phyloP scores from a whole-genome alignment of 306 rosid genomes.

The Phaseolus lunatus region DNA sequence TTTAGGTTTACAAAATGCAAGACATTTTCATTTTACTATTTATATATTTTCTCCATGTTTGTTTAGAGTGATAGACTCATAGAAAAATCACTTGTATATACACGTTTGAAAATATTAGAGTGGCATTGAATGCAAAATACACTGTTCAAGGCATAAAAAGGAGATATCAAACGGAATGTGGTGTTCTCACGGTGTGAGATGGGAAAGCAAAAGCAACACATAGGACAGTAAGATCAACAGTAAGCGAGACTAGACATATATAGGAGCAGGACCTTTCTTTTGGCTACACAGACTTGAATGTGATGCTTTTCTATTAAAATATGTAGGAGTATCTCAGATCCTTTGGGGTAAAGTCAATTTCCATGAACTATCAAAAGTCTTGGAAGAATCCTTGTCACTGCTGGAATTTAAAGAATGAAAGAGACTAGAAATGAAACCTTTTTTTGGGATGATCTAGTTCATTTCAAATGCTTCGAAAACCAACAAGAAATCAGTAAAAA shows the following conservation, averaged over 20 bases:
- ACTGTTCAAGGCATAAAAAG: conserved; percentile 54
- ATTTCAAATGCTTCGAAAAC: conserved; percentile 22
- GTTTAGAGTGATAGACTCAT: conserved; percentile 19
- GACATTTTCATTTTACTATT: conserved; percentile 5
- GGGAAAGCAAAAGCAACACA: conserved; percentile 47
- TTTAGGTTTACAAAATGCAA: conserved; percentile 16
- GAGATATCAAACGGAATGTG: conserved; percentile 56
- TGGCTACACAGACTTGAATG: conserved; percentile 52
- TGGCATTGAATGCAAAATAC: conserved; percentile 42
- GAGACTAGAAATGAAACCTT: conserved; percentile 42
- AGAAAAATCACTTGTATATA: conserved; percentile 22
- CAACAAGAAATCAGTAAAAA: not conserved
- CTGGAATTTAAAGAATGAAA: conserved; percentile 44
- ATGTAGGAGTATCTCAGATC: conserved; percentile 39
- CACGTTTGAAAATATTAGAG: conserved; percentile 12
- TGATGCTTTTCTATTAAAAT: conserved; percentile 40
- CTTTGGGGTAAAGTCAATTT: conserved; percentile 47
- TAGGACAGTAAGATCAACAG: conserved; percentile 48
- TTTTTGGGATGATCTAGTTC: conserved; percentile 17
- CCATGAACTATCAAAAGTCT: conserved; percentile 32
- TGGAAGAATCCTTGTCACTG: conserved; percentile 34
- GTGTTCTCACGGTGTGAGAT: conserved; percentile 47
- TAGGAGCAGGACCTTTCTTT: conserved; percentile 43
- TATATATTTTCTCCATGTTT: conserved; percentile 20
- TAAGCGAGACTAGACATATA: conserved; percentile 47